Evolutionary conservation across 2,329 filamentous ascomycete species (phyloP).

Genomic region (Phialophora tarda): DNA sequence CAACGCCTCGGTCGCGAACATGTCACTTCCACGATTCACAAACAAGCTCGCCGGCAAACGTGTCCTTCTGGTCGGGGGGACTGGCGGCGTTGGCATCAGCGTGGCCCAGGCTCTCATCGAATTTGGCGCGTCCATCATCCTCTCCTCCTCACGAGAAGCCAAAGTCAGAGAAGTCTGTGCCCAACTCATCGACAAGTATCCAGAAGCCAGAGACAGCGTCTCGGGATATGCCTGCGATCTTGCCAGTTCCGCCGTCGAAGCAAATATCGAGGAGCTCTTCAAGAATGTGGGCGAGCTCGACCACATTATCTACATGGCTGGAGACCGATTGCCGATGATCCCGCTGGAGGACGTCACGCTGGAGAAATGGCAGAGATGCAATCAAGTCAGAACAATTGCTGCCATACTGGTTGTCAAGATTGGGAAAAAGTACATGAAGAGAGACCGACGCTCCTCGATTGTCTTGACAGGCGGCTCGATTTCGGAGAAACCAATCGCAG

Average conservation of each 20-base stretch:
- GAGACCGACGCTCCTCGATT: slow-evolving; percentile 54
- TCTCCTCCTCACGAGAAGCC: slow-evolving; percentile 63
- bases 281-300: slow-evolving; percentile 48
- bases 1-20: slow-evolving; percentile 20
- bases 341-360: slow-evolving; percentile 52
- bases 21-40: slow-evolving; percentile 41
- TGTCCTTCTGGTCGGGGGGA: slow-evolving; percentile 67
- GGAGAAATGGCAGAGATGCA: slow-evolving; percentile 50
- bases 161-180: slow-evolving; percentile 57
- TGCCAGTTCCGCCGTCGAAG: slow-evolving; percentile 53
- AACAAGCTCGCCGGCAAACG: slow-evolving; percentile 44
- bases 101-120: slow-evolving; percentile 65
- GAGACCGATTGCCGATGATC: slow-evolving; percentile 51
- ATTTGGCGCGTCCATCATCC: slow-evolving; percentile 61
- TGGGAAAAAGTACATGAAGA: slow-evolving; percentile 49
- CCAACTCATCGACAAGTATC: slow-evolving; percentile 53
- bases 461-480: slow-evolving; percentile 63
- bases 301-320: slow-evolving; percentile 65
- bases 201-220: slow-evolving; percentile 48
- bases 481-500: slow-evolving; percentile 57
- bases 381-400: slow-evolving; percentile 58
- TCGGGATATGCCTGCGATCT: slow-evolving; percentile 58
- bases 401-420: slow-evolving; percentile 61
- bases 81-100: slow-evolving; percentile 66
- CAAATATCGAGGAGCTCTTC: slow-evolving; percentile 56